phyloP scores from a whole-genome alignment of 1,139 yeast genomes.

The Entelexis paramagnoliae region DNA sequence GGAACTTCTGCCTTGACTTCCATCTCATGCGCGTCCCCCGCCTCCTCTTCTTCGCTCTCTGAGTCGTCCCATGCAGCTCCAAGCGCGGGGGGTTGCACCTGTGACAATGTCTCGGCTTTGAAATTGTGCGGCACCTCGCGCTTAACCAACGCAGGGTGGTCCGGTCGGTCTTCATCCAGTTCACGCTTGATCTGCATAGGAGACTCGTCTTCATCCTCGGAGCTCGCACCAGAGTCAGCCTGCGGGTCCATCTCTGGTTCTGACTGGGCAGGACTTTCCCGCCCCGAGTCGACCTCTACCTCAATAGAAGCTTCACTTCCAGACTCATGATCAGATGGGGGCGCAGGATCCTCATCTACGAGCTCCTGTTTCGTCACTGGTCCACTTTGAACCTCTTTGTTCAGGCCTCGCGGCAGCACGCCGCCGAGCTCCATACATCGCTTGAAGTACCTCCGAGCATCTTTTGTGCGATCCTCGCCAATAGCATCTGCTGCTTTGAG shows the following conservation, averaged over 20 bases:
- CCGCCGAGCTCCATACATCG: conserved; percentile 22
- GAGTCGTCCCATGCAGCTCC: not conserved
- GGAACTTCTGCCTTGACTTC: not conserved
- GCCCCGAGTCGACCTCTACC: too few species aligned
- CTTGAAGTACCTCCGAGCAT: conserved; percentile 8
- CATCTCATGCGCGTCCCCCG: not conserved
- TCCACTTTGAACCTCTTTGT: not conserved
- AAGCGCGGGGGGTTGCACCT: not conserved
- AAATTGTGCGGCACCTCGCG: not conserved
- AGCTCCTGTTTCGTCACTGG: too few species aligned
- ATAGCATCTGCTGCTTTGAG: not conserved
- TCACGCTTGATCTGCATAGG: too few species aligned
- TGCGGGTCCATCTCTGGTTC: too few species aligned
- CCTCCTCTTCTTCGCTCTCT: not conserved
- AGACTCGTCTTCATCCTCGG: too few species aligned
- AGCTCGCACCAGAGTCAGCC: too few species aligned
- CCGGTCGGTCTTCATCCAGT: too few species aligned
- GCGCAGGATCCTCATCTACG: not conserved
- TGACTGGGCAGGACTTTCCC: too few species aligned
- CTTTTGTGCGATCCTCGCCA: not conserved
- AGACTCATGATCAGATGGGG: too few species aligned
- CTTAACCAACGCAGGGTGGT: not conserved
- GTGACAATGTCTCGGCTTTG: not conserved
- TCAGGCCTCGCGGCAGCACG: conserved; percentile 9
- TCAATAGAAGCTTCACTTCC: too few species aligned